These are phyloP conservation scores for Rhizopus delemar DNA, from an alignment of 371 early-diverging fungal genomes.

Conservation along the genomic window DNA sequence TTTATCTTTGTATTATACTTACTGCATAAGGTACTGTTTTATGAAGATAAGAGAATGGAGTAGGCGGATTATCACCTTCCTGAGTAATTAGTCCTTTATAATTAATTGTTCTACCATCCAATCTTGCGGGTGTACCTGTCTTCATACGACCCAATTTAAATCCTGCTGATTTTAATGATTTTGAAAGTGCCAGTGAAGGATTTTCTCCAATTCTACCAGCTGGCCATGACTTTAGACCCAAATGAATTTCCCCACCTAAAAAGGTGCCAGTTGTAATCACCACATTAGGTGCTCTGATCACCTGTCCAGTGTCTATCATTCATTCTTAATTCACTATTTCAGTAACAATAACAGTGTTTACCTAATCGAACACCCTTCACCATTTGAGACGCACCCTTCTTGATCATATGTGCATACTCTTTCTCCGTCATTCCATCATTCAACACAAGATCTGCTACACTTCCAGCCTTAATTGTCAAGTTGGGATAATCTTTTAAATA, in stretches of 20 bases:
- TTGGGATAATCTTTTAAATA: slow-evolving; percentile 68
- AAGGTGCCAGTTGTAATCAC: slow-evolving; percentile 88
- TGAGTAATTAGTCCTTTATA: slow-evolving; percentile 67
- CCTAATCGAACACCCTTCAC: slow-evolving; percentile 47
- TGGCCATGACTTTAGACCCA: slow-evolving; percentile 72
- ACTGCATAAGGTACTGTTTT: slow-evolving; percentile 63
- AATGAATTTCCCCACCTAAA: slow-evolving; percentile 82
- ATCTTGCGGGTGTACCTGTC: slow-evolving; percentile 82
- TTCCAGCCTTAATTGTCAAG: slow-evolving; percentile 68
- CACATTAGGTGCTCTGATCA: slow-evolving; percentile 70
- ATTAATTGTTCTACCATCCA: slow-evolving; percentile 76
- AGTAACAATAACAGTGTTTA: slow-evolving; percentile 24
- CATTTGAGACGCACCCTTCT: slow-evolving; percentile 32
- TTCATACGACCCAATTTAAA: slow-evolving; percentile 77
- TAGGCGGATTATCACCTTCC: slow-evolving; percentile 73
- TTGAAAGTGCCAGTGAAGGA: slow-evolving; percentile 75
- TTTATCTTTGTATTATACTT: slow-evolving; percentile 17
- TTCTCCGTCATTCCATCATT: slow-evolving; percentile 37
- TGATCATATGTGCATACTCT: slow-evolving; percentile 25
- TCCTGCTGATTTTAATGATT: slow-evolving; percentile 74
- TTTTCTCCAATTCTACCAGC: slow-evolving; percentile 80
- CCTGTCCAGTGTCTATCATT: slow-evolving; percentile 57
- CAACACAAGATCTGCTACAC: slow-evolving; percentile 74
- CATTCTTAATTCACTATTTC: too few species aligned
- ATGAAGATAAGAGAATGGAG: slow-evolving; percentile 80